Base-by-base conservation (phyloP, 371 early-diverging fungal genomes). In the Basidiobolus meristosporus region DNA sequence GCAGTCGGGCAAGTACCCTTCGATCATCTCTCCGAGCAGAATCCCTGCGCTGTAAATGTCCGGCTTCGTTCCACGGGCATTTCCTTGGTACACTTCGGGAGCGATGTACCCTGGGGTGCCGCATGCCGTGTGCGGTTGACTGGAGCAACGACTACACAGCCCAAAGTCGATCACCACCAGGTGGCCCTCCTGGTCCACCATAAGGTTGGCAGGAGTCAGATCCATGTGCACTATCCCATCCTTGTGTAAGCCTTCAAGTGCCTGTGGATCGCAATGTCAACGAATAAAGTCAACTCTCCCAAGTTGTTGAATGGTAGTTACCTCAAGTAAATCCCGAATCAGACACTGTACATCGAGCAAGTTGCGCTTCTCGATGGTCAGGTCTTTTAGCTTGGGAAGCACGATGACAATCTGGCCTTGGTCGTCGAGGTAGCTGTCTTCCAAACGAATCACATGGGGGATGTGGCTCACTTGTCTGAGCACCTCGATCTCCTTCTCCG, bases 101-200 rank as follows among this genome's bases (percentile, higher is more conserved):
- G 82, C 74, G 18, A 83, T 65, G 57, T 79, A 85, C n/a, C 82
- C 83, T 7, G 65, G 70, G 4, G 86, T 83, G 18, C 84, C 69
- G 44, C 74, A 56, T 44, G 57, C 53, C n/a, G n/a, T n/a, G 33
- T 56, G 59, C 22, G 55, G 50, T 16, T 18, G 3, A 7, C 16
- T 16, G n/a, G 34, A 34, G 34, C 34, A 34, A 12, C 34, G 16
- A 6, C 34, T 47, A 20, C 72, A 65, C 28, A 76, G 62, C 10
- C 79, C 79, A 57, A 72, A 75, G 50, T 76, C 77, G 14, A 78
- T 78, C 39, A 78, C 52, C 40, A 67, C 61, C 14, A 73, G 45
- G 35, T 68, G 57, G 44, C 55, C 61, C 26, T 54, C 36, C 30
- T 61, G 57, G 45, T 73, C 73, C 36, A 60, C 52, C 71, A 73